Evolutionary conservation across 257 asterid species (phyloP).

Genomic region (Solanum medicagineum): DNA sequence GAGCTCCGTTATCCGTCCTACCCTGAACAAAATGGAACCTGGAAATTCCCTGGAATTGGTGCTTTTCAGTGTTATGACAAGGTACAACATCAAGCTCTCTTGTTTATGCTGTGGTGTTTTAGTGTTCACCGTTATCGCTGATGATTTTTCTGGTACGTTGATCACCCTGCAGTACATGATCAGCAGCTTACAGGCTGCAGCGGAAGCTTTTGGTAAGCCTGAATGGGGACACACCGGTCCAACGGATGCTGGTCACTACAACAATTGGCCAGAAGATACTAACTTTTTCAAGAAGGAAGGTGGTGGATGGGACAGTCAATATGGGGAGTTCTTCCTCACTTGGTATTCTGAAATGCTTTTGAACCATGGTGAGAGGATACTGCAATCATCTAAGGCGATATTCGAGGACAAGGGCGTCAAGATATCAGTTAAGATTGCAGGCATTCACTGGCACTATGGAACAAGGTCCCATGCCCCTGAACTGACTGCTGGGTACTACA

Average conservation of each 20-base stretch:
- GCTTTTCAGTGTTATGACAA: constrained; percentile 95
- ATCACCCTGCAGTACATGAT: constrained; percentile 64
- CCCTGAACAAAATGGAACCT: constrained; percentile 70
- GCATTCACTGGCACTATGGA: constrained; percentile 97
- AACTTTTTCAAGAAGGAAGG: constrained; percentile 76
- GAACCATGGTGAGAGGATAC: constrained; percentile 73
- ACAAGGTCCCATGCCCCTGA: constrained; percentile 95
- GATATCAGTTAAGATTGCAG: constrained; percentile 79
- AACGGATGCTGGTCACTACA: constrained; percentile 85
- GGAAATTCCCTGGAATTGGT: constrained; percentile 93
- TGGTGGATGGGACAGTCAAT: constrained; percentile 61
- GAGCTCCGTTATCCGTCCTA: constrained; percentile 97
- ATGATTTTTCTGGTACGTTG: not conserved
- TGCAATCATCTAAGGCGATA: constrained; percentile 36
- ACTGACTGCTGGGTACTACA: constrained; percentile 91
- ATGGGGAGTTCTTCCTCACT: constrained; percentile 82
- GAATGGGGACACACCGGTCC: constrained; percentile 92
- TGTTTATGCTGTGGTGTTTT: not conserved
- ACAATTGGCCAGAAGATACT: constrained; percentile 98
- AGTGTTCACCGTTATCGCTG: not conserved
- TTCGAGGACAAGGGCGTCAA: constrained; percentile 48
- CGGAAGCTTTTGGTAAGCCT: constrained; percentile 70
- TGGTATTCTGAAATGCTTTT: constrained; percentile 90
- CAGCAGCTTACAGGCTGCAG: constrained; percentile 77
- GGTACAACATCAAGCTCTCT: constrained; percentile 18